Evolutionary conservation across 257 asterid species (phyloP).

Genomic region (Petunia axillaris): DNA sequence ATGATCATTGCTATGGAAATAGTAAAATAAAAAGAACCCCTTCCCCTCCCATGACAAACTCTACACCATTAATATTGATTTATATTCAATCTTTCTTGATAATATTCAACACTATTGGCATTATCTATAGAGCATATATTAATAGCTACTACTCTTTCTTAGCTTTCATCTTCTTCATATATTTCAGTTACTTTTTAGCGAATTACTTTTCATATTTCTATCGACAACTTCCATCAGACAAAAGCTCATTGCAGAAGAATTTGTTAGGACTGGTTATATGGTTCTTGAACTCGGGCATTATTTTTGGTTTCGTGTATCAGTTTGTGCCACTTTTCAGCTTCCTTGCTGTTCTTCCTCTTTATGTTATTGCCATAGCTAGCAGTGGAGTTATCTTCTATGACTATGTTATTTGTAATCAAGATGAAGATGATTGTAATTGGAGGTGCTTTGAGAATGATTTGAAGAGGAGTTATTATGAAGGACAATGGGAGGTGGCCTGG

Average conservation of each 20-base stretch:
- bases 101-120: background rate
- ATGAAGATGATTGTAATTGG: background rate
- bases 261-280: conserved; percentile 10
- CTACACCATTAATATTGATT: background rate
- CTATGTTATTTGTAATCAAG: conserved; percentile 20
- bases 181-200: background rate
- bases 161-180: conserved; percentile 16
- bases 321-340: conserved; percentile 13
- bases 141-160: background rate
- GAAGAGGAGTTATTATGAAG: background rate
- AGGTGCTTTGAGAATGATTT: background rate
- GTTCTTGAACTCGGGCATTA: conserved; percentile 15
- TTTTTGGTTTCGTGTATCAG: conserved; percentile 1
- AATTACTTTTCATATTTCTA: background rate
- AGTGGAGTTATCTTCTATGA: conserved; percentile 19
- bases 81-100: background rate
- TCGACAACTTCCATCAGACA: background rate
- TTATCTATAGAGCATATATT: background rate
- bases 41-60: background rate
- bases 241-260: background rate
- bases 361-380: background rate
- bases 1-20: background rate
- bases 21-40: background rate
- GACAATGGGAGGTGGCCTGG: background rate
- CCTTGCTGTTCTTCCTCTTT: background rate